Conservation (phyloP, 805 yeast genomes). For the Danielia oregonensis region DNA sequence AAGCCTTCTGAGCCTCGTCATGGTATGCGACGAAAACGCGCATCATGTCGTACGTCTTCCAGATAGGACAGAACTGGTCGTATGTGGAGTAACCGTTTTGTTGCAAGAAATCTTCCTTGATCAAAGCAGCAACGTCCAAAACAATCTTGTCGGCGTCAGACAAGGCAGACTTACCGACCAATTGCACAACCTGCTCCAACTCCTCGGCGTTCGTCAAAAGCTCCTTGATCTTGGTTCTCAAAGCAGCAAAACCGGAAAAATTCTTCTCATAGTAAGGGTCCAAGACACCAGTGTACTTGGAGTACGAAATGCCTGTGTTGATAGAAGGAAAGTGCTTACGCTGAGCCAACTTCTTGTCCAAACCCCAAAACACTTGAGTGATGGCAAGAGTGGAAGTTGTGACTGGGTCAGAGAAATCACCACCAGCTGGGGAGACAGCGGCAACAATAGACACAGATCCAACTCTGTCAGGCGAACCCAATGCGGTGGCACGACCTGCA, state of each 20-base stretch:
- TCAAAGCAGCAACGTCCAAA: slow-evolving; percentile 83
- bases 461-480: slow-evolving; percentile 93
- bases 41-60: slow-evolving; percentile 99
- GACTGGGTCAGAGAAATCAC: slow-evolving; percentile 99
- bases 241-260: slow-evolving; percentile 86
- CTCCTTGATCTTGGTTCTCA: slow-evolving; percentile 91
- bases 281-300: slow-evolving; percentile 89
- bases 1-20: slow-evolving; percentile 97
- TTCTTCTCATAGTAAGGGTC: slow-evolving; percentile 78
- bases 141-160: slow-evolving; percentile 97
- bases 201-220: slow-evolving; percentile 96
- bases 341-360: slow-evolving; percentile 98
- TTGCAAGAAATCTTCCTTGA: slow-evolving; percentile 97
- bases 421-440: slow-evolving; percentile 99
- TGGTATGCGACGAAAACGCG: slow-evolving; percentile 85
- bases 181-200: slow-evolving; percentile 97
- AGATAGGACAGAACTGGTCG: slow-evolving; percentile 98
- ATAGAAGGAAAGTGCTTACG: slow-evolving; percentile 99
- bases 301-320: slow-evolving; percentile 93
- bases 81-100: slow-evolving; percentile 98
- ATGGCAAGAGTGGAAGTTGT: slow-evolving; percentile 98
- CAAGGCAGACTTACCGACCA: slow-evolving; percentile 97
- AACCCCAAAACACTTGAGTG: slow-evolving; percentile 99
- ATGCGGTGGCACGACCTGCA: slow-evolving; percentile 94
- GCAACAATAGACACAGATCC: slow-evolving; percentile 99